Base-by-base conservation (phyloP, 169 alveolate species). In the Plasmodium berghei region DNA sequence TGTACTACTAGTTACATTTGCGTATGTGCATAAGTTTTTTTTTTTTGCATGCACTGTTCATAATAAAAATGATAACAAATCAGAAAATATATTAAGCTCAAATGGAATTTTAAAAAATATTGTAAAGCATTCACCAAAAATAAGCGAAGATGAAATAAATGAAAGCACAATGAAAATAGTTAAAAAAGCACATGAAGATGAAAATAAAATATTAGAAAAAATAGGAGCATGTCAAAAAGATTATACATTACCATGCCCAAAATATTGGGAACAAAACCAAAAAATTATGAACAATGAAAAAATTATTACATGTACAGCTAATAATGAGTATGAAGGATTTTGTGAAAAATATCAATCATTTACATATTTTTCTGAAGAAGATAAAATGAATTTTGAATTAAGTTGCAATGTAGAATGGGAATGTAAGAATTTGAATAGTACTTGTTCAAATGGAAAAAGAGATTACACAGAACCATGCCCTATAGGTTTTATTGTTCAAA, bases 351-450 rank as follows among this genome's bases (percentile, higher is more conserved):
- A n/a, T 85, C 85, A 85, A 69, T 56, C 91, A 22, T 85, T 85
- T 46, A 86, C 69, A 5, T 45, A 85, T 18, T 85, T 85, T 85
- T 34, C 87, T 18, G 73, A 85, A 71, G 12, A 24, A 56, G 91
- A 85, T 40, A 85, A 85, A 16, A 85, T 85, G 55, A 49, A 69
- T 42, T 69, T 56, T 70, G 91, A 85, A 58, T 42, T 64, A 16
- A 85, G 91, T 70, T 85, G 91, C 49, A 85, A 85, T 45, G 91
- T 85, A 20, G 91, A 85, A 59, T 85, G 91, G 91, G 75, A 46
- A 16, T 85, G 91, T 72, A 85, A 70, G 40, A 77, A 66, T 66
- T 34, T 24, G 24, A 42, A 49, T 5, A 22, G 10, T 2, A 22
- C 71, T 14, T 63, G 80, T 58, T 56, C 46, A 42, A 70, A 46